Evolutionary conservation across 257 asterid genomes (phyloP).

Genomic region (Mitragyna speciosa): DNA sequence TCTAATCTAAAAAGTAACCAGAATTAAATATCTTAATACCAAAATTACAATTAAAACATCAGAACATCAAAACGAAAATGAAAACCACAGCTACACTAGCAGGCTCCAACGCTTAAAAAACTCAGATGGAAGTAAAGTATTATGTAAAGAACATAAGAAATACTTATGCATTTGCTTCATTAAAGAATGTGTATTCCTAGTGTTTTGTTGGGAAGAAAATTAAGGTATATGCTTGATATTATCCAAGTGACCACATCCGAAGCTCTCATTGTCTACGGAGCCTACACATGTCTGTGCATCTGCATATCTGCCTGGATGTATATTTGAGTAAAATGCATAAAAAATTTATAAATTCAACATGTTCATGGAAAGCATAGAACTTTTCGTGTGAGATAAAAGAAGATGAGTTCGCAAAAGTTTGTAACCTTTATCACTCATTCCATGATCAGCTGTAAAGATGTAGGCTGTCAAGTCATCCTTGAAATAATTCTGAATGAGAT

Average conservation of each 20-base stretch:
- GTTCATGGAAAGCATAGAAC: neutral
- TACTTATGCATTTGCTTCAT: neutral
- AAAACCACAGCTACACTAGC: neutral
- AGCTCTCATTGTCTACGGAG: neutral
- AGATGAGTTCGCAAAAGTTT: constrained; percentile 11
- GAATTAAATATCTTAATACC: neutral
- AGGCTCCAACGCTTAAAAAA: neutral
- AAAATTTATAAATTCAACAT: neutral
- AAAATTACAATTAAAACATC: no score
- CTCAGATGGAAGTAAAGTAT: neutral
- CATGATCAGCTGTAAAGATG: constrained; percentile 96
- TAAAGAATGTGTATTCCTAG: no score
- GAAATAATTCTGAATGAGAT: constrained; percentile 81
- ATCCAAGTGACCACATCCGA: neutral
- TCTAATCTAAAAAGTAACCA: neutral
- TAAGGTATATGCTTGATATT: neutral
- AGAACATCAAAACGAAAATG: neutral
- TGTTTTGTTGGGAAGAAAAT: neutral
- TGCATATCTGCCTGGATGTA: neutral
- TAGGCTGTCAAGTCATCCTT: constrained; percentile 84
- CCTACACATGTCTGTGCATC: neutral
- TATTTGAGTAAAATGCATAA: neutral
- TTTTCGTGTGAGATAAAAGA: neutral
- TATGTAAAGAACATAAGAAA: no score
- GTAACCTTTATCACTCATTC: constrained; percentile 99